A percentile compares a stretch with the other conserved stretches of the same genome.
Evolutionary conservation across 306 rosid species (phyloP).

Genomic region (Luffa acutangula): DNA sequence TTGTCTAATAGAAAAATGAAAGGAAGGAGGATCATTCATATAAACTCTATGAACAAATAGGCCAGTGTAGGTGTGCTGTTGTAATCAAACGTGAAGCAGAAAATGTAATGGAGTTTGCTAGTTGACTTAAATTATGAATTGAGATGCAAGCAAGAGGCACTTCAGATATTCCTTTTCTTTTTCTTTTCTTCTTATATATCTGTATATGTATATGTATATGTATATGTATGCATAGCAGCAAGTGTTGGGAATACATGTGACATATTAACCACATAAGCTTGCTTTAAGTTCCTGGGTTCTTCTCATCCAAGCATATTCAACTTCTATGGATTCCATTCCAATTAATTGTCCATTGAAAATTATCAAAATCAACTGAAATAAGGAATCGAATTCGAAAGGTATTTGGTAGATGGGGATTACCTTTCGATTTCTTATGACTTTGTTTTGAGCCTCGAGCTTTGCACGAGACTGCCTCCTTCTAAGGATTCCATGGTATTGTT

Average conservation of each 20-base stretch:
- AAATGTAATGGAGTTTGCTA: neutral
- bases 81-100: neutral
- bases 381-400: neutral
- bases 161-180: no score
- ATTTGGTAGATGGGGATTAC: conserved; percentile 15
- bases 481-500: conserved; percentile 85
- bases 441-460: conserved; percentile 76
- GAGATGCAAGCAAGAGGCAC: neutral
- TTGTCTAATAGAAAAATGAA: neutral
- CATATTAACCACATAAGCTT: neutral
- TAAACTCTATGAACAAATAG: neutral
- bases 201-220: no score
- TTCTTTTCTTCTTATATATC: no score
- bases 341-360: neutral
- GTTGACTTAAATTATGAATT: neutral
- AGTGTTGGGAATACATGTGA: no score
- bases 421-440: conserved; percentile 62
- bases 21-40: neutral
- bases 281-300: neutral
- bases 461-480: conserved; percentile 89
- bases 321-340: neutral
- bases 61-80: neutral
- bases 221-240: no score
- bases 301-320: neutral
- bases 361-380: neutral